These are phyloP conservation scores for Hygrocybe punicea DNA, from an alignment of 768 basidiomycete genomes.

Conservation along the genomic window DNA sequence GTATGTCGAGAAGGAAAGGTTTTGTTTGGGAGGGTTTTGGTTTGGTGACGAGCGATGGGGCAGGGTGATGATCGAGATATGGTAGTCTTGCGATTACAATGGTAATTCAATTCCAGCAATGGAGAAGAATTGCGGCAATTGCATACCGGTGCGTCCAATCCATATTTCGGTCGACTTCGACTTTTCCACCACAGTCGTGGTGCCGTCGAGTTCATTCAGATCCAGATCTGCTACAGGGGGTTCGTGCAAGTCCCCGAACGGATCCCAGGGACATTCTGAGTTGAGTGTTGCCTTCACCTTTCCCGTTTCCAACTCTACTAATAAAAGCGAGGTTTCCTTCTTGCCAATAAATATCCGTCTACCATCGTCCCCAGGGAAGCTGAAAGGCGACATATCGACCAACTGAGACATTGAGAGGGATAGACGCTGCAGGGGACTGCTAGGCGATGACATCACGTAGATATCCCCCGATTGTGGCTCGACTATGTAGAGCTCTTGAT, in stretches of 20 bases:
- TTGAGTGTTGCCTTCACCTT: constrained; percentile 71
- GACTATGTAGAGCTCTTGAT: constrained; percentile 82
- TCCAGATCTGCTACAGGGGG: constrained; percentile 46
- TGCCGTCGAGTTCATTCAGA: constrained; percentile 59
- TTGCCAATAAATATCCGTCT: constrained; percentile 80
- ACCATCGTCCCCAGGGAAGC: constrained; percentile 56
- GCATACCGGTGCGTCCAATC: constrained; percentile 50
- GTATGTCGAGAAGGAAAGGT: constrained; percentile 86
- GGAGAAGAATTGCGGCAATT: background rate
- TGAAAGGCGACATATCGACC: constrained; percentile 87
- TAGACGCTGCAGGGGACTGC: constrained; percentile 75
- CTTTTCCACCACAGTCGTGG: constrained; percentile 30
- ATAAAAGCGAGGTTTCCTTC: constrained; percentile 80
- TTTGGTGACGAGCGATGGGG: constrained; percentile 30
- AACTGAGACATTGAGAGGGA: constrained; percentile 91
- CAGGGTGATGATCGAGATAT: constrained; percentile 76
- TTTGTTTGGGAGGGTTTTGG: constrained; percentile 55
- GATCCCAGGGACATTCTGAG: constrained; percentile 76
- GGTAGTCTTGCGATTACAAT: constrained; percentile 61
- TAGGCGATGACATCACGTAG: constrained; percentile 73
- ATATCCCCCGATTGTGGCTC: constrained; percentile 95
- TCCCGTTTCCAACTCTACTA: constrained; percentile 77
- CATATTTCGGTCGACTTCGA: constrained; percentile 45
- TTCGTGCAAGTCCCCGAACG: constrained; percentile 51
- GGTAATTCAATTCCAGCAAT: background rate